These are phyloP conservation scores for Aspergillus ruber DNA, from an alignment of 2,329 filamentous ascomycete species.

Conservation along the genomic window DNA sequence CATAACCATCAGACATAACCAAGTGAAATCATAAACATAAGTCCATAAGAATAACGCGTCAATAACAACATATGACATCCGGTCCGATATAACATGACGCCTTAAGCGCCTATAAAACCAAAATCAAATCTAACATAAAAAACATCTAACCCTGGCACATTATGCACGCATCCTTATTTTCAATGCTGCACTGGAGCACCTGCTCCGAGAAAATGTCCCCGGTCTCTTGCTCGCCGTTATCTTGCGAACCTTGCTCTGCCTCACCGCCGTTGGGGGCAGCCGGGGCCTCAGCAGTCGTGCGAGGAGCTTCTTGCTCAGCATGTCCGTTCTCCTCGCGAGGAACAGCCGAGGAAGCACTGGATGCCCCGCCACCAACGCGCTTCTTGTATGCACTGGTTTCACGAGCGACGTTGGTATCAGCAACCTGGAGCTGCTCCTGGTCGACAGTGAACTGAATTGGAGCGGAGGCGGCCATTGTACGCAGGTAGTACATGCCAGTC, in stretches of 20 bases:
- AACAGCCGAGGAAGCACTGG: constrained; percentile 53
- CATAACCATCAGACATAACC: background rate
- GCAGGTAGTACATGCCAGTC: constrained; percentile 99
- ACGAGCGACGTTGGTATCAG: constrained; percentile 70
- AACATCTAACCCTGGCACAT: constrained; percentile 84
- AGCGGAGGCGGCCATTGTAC: constrained; percentile 91
- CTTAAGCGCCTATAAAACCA: background rate
- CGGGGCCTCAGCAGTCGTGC: constrained; percentile 57
- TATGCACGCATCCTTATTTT: constrained; percentile 87
- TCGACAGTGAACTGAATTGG: constrained; percentile 99
- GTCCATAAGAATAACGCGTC: constrained; percentile 11
- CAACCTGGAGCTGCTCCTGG: constrained; percentile 84
- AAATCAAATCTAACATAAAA: background rate
- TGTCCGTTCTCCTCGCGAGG: constrained; percentile 60
- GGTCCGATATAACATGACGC: background rate
- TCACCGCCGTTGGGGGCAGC: constrained; percentile 37
- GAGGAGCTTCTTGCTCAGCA: constrained; percentile 40
- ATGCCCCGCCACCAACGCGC: constrained; percentile 52
- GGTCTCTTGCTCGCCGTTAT: constrained; percentile 70
- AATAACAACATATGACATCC: background rate
- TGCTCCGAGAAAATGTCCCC: constrained; percentile 93
- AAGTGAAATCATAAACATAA: background rate
- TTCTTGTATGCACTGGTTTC: constrained; percentile 59
- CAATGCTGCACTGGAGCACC: constrained; percentile 88
- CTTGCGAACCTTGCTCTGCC: constrained; percentile 16